Percentiles rank a stretch among this genome's conserved stretches.
Evolutionary conservation across 441 rosid species (phyloP).

Genomic region (Cnidoscolus chayamansa): DNA sequence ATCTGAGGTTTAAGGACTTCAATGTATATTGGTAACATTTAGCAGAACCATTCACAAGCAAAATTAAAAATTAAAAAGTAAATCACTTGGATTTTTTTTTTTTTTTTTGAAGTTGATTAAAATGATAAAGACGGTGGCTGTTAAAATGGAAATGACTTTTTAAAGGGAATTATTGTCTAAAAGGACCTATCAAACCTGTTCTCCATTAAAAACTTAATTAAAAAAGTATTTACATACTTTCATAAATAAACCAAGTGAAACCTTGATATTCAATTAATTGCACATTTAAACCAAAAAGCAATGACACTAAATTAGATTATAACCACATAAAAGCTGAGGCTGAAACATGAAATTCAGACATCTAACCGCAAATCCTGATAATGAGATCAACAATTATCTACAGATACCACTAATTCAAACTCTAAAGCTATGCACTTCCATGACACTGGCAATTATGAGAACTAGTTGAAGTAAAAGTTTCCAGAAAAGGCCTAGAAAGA

Average conservation of each 20-base stretch:
- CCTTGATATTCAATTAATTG: background rate
- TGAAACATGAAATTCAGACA: background rate
- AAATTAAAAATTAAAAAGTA: background rate
- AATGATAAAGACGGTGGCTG: constrained; percentile 1
- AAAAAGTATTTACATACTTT: background rate
- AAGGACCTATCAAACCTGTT: constrained; percentile 6
- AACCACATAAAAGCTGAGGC: constrained; percentile 13
- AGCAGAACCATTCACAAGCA: constrained; percentile 2
- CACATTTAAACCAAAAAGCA: constrained; percentile 6
- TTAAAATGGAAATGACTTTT: background rate
- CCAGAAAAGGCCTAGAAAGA: background rate
- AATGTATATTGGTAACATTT: background rate
- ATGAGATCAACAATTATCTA: constrained; percentile 4
- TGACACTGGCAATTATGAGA: constrained; percentile 16
- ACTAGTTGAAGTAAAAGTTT: constrained; percentile 14
- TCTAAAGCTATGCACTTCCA: constrained; percentile 16
- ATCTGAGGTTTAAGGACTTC: background rate
- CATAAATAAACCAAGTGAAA: constrained; percentile 6
- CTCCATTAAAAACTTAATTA: background rate
- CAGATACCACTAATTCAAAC: constrained; percentile 18
- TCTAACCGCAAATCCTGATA: constrained; percentile 9
- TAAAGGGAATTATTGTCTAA: background rate
- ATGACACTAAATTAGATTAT: background rate
- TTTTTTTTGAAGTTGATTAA: background rate
- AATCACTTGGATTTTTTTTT: too few relatives aligned